Evolutionary conservation across 148 eudicot species (phyloP), one percentile per base, ranked within the genome.

Genomic region (Silene conica): DNA sequence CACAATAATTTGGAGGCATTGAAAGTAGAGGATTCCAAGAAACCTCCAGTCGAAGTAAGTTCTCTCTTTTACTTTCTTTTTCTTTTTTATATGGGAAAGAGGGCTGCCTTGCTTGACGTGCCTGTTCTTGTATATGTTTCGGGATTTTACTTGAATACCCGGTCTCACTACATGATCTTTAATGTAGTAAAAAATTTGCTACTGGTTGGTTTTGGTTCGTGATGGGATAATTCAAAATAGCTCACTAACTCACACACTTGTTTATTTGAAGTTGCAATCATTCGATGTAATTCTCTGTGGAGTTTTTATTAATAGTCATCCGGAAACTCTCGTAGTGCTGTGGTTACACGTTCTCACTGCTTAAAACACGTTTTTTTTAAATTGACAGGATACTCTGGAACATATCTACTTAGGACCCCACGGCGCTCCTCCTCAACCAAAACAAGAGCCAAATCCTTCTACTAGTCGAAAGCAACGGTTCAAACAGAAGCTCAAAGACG

Each of bases 361-460:
- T 6, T 23, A 41, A 38, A 59, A 16, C 43, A 4, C 63, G 12
- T 77, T 65, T 77, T 73, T 20, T 26, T 23, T 2, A 19, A 8
- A 55, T 38, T 76, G 38, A 57, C 84, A 95, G 99, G 90, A 79
- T 78, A 81, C 76, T 59, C 77, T 83, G 69, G 94, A 92, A 83
- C 83, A 92, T 75, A 82, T 96, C 84, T 96, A 96, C 78, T 87
- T 96, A 41, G 99, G 99, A 73, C 99, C 99, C 50, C 96, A 96
- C 79, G 99, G 97, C 67, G 99, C 97, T 65, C 96, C 97, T 75
- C 99, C 92, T 58, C 90, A 85, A 71, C 52, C 85, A 76, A 92
- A 92, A 74, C 98, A 84, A 79, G 97, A 91, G 75, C 70, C 57
- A 23, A 90, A 82, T 60, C 46, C 86, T 31, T 75, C 87, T 8